phyloP scores from a whole-genome alignment of 2,329 filamentous ascomycete genomes.

The Nannizzia gypsea region DNA sequence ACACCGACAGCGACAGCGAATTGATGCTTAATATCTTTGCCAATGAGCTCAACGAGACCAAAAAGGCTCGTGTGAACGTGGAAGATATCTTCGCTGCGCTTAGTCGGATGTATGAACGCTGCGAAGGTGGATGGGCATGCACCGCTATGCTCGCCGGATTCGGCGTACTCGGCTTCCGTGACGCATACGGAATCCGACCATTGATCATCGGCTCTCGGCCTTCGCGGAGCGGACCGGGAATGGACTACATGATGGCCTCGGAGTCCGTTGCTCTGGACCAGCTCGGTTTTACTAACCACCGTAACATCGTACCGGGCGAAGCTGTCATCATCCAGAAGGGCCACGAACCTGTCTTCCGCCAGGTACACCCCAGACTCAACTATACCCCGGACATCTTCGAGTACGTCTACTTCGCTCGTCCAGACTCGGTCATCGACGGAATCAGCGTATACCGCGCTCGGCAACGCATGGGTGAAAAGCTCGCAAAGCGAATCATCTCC shows the following conservation, averaged over 20 bases:
- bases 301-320: slow-evolving; percentile 69
- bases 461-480: slow-evolving; percentile 72
- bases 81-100: slow-evolving; percentile 66
- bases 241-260: slow-evolving; percentile 83
- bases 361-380: slow-evolving; percentile 54
- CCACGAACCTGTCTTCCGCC: slow-evolving; percentile 57
- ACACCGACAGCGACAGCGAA: slow-evolving; percentile 81
- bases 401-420: slow-evolving; percentile 75
- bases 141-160: slow-evolving; percentile 74
- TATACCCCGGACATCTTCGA: slow-evolving; percentile 84
- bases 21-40: slow-evolving; percentile 83
- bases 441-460: slow-evolving; percentile 76
- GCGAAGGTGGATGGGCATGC: slow-evolving; percentile 66
- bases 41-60: slow-evolving; percentile 65
- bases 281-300: slow-evolving; percentile 64
- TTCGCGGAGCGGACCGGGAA: slow-evolving; percentile 52
- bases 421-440: slow-evolving; percentile 72
- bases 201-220: slow-evolving; percentile 65
- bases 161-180: slow-evolving; percentile 67
- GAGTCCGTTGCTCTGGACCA: slow-evolving; percentile 76
- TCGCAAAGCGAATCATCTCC: slow-evolving; percentile 60
- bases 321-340: slow-evolving; percentile 79
- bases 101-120: slow-evolving; percentile 58
- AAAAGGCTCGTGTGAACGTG: slow-evolving; percentile 67
- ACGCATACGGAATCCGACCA: slow-evolving; percentile 71